phyloP scores from a whole-genome alignment of 768 basidiomycete genomes.

The Grammothele lineata region DNA sequence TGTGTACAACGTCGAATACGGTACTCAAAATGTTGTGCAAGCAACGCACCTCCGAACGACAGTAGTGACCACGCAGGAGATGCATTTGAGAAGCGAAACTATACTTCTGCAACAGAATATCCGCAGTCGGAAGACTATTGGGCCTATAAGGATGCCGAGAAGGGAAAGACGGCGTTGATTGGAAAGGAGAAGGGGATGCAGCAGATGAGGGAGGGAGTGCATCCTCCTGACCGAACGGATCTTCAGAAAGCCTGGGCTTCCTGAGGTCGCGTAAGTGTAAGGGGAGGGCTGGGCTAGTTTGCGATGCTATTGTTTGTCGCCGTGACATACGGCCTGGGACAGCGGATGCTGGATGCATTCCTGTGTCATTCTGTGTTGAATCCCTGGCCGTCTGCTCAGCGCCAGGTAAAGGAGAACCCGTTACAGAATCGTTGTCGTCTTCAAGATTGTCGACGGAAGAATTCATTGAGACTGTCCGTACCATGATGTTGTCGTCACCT shows the following conservation, averaged over 20 bases:
- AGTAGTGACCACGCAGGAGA: conserved; percentile 82
- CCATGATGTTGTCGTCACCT: conserved; percentile 35
- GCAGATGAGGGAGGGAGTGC: conserved; percentile 27
- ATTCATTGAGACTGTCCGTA: conserved; percentile 23
- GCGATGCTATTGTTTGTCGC: conserved; percentile 55
- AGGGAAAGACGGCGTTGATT: conserved; percentile 70
- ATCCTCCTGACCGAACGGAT: conserved; percentile 72
- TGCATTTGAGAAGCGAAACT: conserved; percentile 62
- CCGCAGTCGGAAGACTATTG: conserved; percentile 41
- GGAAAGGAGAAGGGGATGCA: conserved; percentile 44
- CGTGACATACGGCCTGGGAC: conserved; percentile 10
- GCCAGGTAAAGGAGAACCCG: conserved; percentile 29
- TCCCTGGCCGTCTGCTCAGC: conserved; percentile 25
- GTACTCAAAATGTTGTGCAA: neutral
- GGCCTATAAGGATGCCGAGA: conserved; percentile 43
- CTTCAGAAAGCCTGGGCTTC: conserved; percentile 59
- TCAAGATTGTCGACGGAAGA: conserved; percentile 24
- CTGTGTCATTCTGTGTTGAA: neutral
- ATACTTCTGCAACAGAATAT: conserved; percentile 63
- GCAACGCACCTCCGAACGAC: conserved; percentile 69
- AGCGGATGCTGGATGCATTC: neutral
- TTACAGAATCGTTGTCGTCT: conserved; percentile 39
- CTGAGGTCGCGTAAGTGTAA: conserved; percentile 51
- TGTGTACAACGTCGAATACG: conserved; percentile 28
- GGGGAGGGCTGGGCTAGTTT: conserved; percentile 71